phyloP scores from a whole-genome alignment of 1,139 yeast species.

The Geotrichum fermentans region DNA sequence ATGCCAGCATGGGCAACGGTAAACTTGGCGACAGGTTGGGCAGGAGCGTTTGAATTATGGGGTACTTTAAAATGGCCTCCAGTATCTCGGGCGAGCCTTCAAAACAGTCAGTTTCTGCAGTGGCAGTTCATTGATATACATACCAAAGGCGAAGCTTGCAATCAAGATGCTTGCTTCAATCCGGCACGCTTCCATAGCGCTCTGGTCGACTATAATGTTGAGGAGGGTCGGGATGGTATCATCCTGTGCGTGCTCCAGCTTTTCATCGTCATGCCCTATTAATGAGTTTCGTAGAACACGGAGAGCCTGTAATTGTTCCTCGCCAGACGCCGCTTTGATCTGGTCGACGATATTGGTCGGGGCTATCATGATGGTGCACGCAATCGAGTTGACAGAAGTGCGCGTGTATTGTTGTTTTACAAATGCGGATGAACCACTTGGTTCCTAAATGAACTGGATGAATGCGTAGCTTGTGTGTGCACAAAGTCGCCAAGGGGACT shows the following conservation, averaged over 20 bases:
- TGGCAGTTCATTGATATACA: slow-evolving; percentile 5
- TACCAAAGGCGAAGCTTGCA: slow-evolving; percentile 36
- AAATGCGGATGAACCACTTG: no score
- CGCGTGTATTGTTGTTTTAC: no score
- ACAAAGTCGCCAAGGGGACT: no score
- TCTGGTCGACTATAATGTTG: slow-evolving; percentile 24
- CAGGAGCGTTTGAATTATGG: slow-evolving; percentile 26
- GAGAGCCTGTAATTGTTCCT: slow-evolving; percentile 27
- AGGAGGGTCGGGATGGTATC: slow-evolving; percentile 31
- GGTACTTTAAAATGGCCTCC: slow-evolving; percentile 24
- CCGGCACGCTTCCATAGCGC: slow-evolving; percentile 24
- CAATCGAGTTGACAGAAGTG: not conserved
- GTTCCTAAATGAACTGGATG: no score
- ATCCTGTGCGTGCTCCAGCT: slow-evolving; percentile 28
- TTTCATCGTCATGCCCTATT: slow-evolving; percentile 38
- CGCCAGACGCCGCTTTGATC: slow-evolving; percentile 9
- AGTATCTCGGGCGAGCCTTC: slow-evolving; percentile 26
- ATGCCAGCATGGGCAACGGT: slow-evolving; percentile 25
- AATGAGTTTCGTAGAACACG: slow-evolving; percentile 33
- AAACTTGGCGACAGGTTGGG: slow-evolving; percentile 19
- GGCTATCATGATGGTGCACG: slow-evolving; percentile 15
- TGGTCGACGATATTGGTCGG: slow-evolving; percentile 17
- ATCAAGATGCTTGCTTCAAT: slow-evolving; percentile 34
- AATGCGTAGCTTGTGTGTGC: no score
- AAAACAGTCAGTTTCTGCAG: slow-evolving; percentile 5